phyloP scores from a whole-genome alignment of 805 yeast genomes.

The Spathaspora hagerdaliae region DNA sequence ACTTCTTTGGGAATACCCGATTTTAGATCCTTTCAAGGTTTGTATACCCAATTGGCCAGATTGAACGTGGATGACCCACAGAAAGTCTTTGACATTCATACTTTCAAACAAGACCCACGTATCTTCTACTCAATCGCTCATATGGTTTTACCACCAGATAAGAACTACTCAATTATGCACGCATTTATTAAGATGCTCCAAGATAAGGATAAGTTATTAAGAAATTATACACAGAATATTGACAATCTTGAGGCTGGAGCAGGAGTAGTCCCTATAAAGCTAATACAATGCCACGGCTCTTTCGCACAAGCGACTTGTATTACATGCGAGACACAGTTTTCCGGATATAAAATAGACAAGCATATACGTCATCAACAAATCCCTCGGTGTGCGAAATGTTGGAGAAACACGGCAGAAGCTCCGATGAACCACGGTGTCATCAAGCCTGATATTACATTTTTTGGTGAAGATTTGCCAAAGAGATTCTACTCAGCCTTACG shows the following conservation, averaged over 20 bases:
- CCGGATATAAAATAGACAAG: slow-evolving; percentile 62
- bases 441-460: slow-evolving; percentile 91
- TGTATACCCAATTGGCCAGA: slow-evolving; percentile 64
- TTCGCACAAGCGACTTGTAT: slow-evolving; percentile 85
- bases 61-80: slow-evolving; percentile 83
- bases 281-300: slow-evolving; percentile 91
- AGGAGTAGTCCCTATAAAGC: slow-evolving; percentile 60
- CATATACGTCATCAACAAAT: slow-evolving; percentile 56
- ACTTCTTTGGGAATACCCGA: slow-evolving; percentile 90
- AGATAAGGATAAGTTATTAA: slow-evolving; percentile 69
- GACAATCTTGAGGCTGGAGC: slow-evolving; percentile 83
- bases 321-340: slow-evolving; percentile 63
- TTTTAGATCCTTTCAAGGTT: slow-evolving; percentile 84
- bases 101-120: slow-evolving; percentile 72
- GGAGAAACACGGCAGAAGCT: slow-evolving; percentile 11
- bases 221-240: slow-evolving; percentile 89
- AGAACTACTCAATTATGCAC: slow-evolving; percentile 71
- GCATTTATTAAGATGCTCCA: slow-evolving; percentile 70
- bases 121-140: slow-evolving; percentile 85
- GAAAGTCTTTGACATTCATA: slow-evolving; percentile 73
- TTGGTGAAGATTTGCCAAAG: slow-evolving; percentile 79
- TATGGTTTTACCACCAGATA: slow-evolving; percentile 73
- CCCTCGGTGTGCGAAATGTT: slow-evolving; percentile 72
- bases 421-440: slow-evolving; percentile 68
- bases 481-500: slow-evolving; percentile 57